Evolutionary conservation across 352 stramenopile genomes (phyloP).

Genomic region (Phytophthora niederhauseri): DNA sequence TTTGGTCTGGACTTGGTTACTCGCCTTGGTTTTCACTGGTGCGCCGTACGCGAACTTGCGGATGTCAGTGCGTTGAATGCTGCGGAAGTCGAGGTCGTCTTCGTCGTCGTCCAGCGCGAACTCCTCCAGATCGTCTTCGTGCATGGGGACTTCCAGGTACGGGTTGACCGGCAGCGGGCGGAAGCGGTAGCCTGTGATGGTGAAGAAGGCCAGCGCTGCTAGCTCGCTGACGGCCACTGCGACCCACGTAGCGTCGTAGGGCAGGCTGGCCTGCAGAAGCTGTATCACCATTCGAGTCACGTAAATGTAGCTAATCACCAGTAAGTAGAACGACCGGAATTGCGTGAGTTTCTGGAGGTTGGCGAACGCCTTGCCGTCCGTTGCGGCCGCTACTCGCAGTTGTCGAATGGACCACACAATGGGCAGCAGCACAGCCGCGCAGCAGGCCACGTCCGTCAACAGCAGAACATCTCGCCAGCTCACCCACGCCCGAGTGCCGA

Average conservation of each 20-base stretch:
- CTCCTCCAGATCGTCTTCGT: slow-evolving; percentile 82
- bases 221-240: slow-evolving; percentile 70
- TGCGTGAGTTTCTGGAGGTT: slow-evolving; percentile 95
- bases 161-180: slow-evolving; percentile 90
- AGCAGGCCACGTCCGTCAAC: slow-evolving; percentile 97
- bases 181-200: slow-evolving; percentile 92
- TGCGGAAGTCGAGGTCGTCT: slow-evolving; percentile 50
- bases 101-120: slow-evolving; percentile 68
- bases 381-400: slow-evolving; percentile 79
- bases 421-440: slow-evolving; percentile 95
- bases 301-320: slow-evolving; percentile 98
- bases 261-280: slow-evolving; percentile 91
- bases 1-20: slow-evolving; percentile 16
- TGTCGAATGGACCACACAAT: slow-evolving; percentile 96
- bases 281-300: slow-evolving; percentile 97
- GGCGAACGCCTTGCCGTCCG: slow-evolving; percentile 88
- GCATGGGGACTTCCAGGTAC: slow-evolving; percentile 87
- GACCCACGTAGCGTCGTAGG: slow-evolving; percentile 90
- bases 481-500: slow-evolving; percentile 75
- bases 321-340: slow-evolving; percentile 97
- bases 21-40: slow-evolving; percentile 28
- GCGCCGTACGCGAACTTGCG: slow-evolving; percentile 36
- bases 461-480: slow-evolving; percentile 93
- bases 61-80: slow-evolving; percentile 43
- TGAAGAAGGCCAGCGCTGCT: slow-evolving; percentile 94